Base-by-base conservation (phyloP, 176 grass and related monocot species). In the Phragmites australis region DNA sequence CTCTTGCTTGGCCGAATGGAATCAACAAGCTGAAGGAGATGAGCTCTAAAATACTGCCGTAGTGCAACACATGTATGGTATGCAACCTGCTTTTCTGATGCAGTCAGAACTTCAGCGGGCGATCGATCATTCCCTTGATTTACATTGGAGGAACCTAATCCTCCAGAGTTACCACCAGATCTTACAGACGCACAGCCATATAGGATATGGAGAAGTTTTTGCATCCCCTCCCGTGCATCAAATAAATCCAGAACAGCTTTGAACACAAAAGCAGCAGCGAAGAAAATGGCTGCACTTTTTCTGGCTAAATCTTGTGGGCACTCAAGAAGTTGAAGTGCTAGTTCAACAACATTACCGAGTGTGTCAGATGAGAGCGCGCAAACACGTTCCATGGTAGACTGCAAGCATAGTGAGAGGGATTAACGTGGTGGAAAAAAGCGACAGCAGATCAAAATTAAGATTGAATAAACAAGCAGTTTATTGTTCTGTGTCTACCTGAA, bases 41-140 rank as follows among this genome's bases (percentile, higher is more conserved):
- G 92, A 54, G 96, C 96, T 70, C 96, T 92, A 63, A 99, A 99
- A 65, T 99, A 95, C 64, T 95, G 96, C 9, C 92, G 84, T 52
- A 99, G 78, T 29, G 92, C 96, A 89, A 99, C 90, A 91, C 92
- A 94, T 15, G 96, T 86, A 85, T 99, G 96, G 44, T 99, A 99
- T 25, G 92, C 90, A 67, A 99, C 93, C 75, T 99, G 96, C 81
- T 99, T 99, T 85, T 99, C 96, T 78, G 85, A 91, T 40, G 84
- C 67, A 57, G 96, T 91, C 31, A 99, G 72, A 74, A 89, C 90
- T 84, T 99, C 96, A 70, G 79, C 65, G 79, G 79, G 71, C 0
- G 85, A 88, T 52, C 83, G 86, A 46, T 91, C 92, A 87, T 75
- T 89, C 59, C 86, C 78, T 59, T 77, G 76, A 86, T 86, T 89